phyloP scores from a whole-genome alignment of 805 yeast genomes.

The Cyberlindnera subsufficiens region DNA sequence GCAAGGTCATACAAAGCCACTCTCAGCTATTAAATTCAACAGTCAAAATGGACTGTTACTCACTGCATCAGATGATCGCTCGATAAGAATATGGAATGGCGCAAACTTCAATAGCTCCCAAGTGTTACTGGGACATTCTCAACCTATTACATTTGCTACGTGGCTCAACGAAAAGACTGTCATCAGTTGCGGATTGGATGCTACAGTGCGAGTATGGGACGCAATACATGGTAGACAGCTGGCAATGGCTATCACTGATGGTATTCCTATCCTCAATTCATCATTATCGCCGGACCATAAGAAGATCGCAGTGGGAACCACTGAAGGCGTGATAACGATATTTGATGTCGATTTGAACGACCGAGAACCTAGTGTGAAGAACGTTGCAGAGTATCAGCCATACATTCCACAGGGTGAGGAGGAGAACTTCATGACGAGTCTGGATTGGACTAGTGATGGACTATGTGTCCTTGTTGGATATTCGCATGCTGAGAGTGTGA shows the following conservation, averaged over 20 bases:
- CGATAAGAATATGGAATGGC: conserved; percentile 72
- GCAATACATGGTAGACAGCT: conserved; percentile 36
- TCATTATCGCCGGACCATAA: conserved; percentile 43
- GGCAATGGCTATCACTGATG: conserved; percentile 34
- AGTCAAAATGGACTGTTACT: conserved; percentile 47
- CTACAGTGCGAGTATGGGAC: conserved; percentile 66
- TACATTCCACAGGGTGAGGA: conserved; percentile 8
- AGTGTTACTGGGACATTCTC: conserved; percentile 46
- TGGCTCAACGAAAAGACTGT: conserved; percentile 46
- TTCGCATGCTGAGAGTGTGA: conserved; percentile 23
- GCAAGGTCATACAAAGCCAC: conserved; percentile 57
- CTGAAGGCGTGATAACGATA: conserved; percentile 51
- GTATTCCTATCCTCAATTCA: conserved; percentile 50
- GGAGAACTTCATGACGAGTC: conserved; percentile 25
- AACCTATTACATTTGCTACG: conserved; percentile 47
- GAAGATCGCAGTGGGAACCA: conserved; percentile 58
- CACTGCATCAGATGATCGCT: conserved; percentile 73
- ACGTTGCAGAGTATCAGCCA: conserved; percentile 22
- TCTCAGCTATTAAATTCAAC: conserved; percentile 54
- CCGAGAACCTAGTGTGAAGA: conserved; percentile 9
- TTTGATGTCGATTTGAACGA: conserved; percentile 35
- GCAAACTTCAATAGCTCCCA: conserved; percentile 47
- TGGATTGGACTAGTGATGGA: conserved; percentile 29
- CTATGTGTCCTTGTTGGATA: conserved; percentile 27
- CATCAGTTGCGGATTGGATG: conserved; percentile 63